Evolutionary conservation across 805 yeast species (phyloP).

Genomic region (Ogataea chonburiensis): DNA sequence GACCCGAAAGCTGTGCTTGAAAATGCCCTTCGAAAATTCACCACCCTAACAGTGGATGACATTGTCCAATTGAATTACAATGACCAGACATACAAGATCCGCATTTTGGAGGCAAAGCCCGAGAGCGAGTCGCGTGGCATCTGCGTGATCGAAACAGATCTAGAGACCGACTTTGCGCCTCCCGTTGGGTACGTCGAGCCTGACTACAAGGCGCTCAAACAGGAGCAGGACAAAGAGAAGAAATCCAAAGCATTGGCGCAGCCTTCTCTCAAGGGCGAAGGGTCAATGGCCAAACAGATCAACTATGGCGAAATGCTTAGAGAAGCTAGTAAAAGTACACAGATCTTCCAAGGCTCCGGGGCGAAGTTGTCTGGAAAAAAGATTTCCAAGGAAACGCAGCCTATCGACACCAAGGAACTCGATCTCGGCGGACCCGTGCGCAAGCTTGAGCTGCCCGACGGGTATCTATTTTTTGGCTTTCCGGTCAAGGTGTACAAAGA

Average conservation of each 20-base stretch:
- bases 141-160: slow-evolving; percentile 94
- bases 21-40: slow-evolving; percentile 84
- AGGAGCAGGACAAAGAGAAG: slow-evolving; percentile 38
- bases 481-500: slow-evolving; percentile 59
- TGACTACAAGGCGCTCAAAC: slow-evolving; percentile 47
- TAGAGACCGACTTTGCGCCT: slow-evolving; percentile 97
- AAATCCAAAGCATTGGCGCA: slow-evolving; percentile 39
- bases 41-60: slow-evolving; percentile 83
- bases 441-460: slow-evolving; percentile 72
- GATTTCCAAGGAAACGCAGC: slow-evolving; percentile 20
- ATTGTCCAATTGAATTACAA: slow-evolving; percentile 83
- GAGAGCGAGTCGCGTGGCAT: slow-evolving; percentile 62
- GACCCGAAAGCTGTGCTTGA: slow-evolving; percentile 97
- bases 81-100: slow-evolving; percentile 71
- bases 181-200: slow-evolving; percentile 99
- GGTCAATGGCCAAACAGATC: slow-evolving; percentile 75
- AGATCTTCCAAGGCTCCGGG: slow-evolving; percentile 59
- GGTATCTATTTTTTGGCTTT: slow-evolving; percentile 90
- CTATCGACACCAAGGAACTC: slow-evolving; percentile 26
- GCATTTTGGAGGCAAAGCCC: slow-evolving; percentile 85
- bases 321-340: slow-evolving; percentile 35
- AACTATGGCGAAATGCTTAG: slow-evolving; percentile 61
- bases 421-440: slow-evolving; percentile 65
- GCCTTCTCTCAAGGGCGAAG: slow-evolving; percentile 40
- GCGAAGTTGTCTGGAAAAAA: slow-evolving; percentile 67